Base-by-base conservation (phyloP, 2,329 filamentous ascomycete genomes). In the Cytospora piceae region DNA sequence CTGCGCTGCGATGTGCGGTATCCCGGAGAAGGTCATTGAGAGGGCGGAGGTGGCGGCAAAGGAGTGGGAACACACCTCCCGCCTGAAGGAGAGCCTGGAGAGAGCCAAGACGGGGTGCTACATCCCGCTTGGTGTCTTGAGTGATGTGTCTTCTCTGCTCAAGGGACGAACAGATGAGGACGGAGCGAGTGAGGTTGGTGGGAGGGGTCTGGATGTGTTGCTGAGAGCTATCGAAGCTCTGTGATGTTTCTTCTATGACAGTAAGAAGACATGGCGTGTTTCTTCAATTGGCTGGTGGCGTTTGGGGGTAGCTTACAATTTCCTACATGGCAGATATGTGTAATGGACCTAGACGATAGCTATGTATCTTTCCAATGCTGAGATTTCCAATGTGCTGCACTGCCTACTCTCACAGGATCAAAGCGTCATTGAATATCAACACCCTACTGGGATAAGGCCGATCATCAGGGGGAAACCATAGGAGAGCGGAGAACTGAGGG, bases 1-100 rank as follows among this genome's bases (percentile, higher is more conserved):
- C 77, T 99, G 95, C 75, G 95, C 95, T 0, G 90, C 93, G 67
- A 99, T 99, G 95, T 99, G 95, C 72, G 95, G 95, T 0, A 98
- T 99, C 69, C 87, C 93, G 0, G 82, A 82, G 54, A 89, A 89
- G 63, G 88, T 99, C 20, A 93, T 99, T 68, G 89, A 94, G 74
- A 82, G 90, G 27, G 95, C 95, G 0, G 95, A 99, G 77, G 86
- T 89, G 27, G 95, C 95, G 7, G 95, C 95, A 1, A 88, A 84
- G 71, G 92, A 93, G 73, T 98, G 95, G 93, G 95, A 99, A 79
- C 93, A 97, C 77, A 98, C 95, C 0, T 94, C 91, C 71, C 84
- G 93, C 24, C 83, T 98, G 68, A 95, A 93, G 77, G 93, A 97
- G 77, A 94, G 91, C 66, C 81, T 97, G 67, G 93, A 97, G 72